These are phyloP conservation scores for Gracilaria caudata DNA, from an alignment of 23 red algal species.

Conservation along the genomic window DNA sequence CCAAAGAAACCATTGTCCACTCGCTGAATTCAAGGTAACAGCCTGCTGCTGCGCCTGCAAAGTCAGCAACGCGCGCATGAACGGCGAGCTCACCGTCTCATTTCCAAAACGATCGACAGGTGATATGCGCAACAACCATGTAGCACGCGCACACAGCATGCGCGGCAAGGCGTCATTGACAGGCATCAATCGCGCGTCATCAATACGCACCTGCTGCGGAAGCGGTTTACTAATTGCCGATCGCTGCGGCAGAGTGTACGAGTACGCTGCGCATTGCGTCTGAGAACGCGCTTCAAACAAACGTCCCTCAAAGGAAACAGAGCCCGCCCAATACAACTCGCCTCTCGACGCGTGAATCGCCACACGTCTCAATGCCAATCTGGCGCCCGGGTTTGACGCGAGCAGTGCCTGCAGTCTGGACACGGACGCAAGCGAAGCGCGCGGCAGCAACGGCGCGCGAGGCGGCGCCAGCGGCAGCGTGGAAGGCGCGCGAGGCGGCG, in stretches of 20 bases:
- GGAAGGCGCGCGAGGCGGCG: neutral
- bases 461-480: neutral
- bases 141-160: neutral
- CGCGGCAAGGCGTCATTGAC: neutral
- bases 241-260: constrained; percentile 18
- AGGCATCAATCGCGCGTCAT: neutral
- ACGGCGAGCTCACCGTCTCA: neutral
- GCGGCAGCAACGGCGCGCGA: constrained; percentile 2
- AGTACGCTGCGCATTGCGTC: neutral
- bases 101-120: too few relatives aligned
- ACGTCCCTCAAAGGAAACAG: neutral
- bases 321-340: neutral
- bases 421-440: neutral
- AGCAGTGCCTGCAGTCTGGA: neutral
- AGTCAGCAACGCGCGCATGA: constrained; percentile 1
- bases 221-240: neutral
- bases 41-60: neutral
- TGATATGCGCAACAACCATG: neutral
- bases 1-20: neutral
- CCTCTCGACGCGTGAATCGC: neutral
- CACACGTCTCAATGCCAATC: neutral
- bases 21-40: neutral
- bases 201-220: neutral
- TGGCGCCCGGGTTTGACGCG: neutral
- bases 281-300: neutral